Evolutionary conservation across 2,329 filamentous ascomycete species (phyloP).

Genomic region (Fusarium sp.): DNA sequence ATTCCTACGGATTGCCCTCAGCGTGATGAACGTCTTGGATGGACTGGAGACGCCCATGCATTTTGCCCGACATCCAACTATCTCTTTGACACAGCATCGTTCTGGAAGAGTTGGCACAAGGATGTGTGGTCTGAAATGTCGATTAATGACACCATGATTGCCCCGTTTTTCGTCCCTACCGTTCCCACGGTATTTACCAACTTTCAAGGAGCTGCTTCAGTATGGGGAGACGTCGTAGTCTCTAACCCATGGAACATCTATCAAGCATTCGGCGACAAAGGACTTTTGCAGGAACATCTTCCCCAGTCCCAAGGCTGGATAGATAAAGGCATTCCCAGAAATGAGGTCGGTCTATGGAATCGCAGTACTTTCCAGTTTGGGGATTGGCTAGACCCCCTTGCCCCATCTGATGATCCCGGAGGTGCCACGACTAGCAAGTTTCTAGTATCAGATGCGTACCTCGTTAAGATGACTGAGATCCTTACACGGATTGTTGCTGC

Average conservation of each 20-base stretch:
- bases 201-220: too few species aligned
- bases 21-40: slow-evolving; percentile 64
- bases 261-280: not conserved
- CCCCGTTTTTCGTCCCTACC: not conserved
- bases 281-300: slow-evolving; percentile 1
- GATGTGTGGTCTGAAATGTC: slow-evolving; percentile 2
- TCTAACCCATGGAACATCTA: not conserved
- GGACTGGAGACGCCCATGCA: slow-evolving; percentile 61
- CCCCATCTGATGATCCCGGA: slow-evolving; percentile 53
- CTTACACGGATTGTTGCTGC: slow-evolving; percentile 50
- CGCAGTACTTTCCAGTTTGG: slow-evolving; percentile 49
- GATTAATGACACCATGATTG: not conserved
- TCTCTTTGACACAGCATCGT: slow-evolving; percentile 63
- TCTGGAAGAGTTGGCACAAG: slow-evolving; percentile 48
- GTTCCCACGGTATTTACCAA: too few species aligned
- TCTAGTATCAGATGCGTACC: slow-evolving; percentile 59
- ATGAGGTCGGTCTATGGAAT: slow-evolving; percentile 46
- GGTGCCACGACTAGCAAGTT: slow-evolving; percentile 52
- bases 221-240: not conserved
- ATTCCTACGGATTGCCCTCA: slow-evolving; percentile 62
- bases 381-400: slow-evolving; percentile 60
- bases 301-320: slow-evolving; percentile 15
- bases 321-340: not conserved
- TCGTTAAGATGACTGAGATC: slow-evolving; percentile 55
- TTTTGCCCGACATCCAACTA: slow-evolving; percentile 64